These are phyloP conservation scores for Poteriospumella lacustris DNA, from an alignment of 108 stramenopile genomes.

Conservation along the genomic window DNA sequence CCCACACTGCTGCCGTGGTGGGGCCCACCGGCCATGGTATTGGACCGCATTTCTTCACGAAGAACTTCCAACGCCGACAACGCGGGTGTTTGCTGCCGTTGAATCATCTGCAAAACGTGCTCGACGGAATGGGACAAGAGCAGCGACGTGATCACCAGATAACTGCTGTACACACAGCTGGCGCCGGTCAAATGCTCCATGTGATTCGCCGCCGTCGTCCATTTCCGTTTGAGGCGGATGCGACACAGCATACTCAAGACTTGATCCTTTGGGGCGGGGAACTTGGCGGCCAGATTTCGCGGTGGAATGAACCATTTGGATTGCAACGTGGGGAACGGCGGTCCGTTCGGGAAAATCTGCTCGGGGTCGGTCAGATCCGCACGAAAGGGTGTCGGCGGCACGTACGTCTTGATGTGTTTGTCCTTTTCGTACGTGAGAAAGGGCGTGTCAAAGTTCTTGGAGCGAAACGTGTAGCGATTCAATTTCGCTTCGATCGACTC, in stretches of 20 bases:
- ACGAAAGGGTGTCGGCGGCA: neutral
- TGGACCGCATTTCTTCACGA: too few relatives aligned
- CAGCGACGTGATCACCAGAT: too few relatives aligned
- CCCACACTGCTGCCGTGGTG: too few relatives aligned
- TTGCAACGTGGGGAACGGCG: neutral
- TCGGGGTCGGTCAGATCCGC: neutral
- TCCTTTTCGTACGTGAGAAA: neutral
- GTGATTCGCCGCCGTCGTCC: neutral
- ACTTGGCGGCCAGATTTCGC: neutral
- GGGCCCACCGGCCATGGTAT: too few relatives aligned
- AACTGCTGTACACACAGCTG: too few relatives aligned
- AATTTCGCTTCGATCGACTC: slow-evolving; percentile 26
- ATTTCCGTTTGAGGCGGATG: neutral
- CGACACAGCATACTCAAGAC: neutral
- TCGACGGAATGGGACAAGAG: too few relatives aligned
- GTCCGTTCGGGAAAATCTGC: neutral
- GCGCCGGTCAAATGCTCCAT: too few relatives aligned
- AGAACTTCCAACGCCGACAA: too few relatives aligned
- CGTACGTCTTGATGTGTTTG: slow-evolving; percentile 15
- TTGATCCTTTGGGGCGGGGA: neutral
- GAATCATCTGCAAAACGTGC: too few relatives aligned
- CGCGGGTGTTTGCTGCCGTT: too few relatives aligned
- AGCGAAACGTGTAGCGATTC: slow-evolving; percentile 25
- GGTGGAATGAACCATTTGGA: neutral
- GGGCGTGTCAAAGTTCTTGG: neutral